These are phyloP conservation scores for Oidiodendron maius DNA, from an alignment of 495 filamentous ascomycete species.

Conservation along the genomic window DNA sequence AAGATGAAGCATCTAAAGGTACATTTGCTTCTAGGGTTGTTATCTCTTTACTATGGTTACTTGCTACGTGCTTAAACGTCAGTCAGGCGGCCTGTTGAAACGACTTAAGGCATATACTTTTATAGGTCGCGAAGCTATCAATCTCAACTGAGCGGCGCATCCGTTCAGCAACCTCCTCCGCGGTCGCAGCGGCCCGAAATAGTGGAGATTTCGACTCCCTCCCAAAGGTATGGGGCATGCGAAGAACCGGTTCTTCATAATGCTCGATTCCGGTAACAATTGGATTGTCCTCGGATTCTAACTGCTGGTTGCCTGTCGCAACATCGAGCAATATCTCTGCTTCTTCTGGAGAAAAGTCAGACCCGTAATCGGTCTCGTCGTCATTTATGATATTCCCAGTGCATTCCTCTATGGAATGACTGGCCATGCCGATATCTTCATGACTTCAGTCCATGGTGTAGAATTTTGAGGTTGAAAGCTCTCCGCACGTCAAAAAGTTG, in stretches of 20 bases:
- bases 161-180: constrained; percentile 22
- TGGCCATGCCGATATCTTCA: constrained; percentile 15
- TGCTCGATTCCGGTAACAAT: constrained; percentile 28
- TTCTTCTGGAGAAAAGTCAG: constrained; percentile 63
- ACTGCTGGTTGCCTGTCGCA: constrained; percentile 9
- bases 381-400: constrained; percentile 16
- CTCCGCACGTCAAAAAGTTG: too few species aligned
- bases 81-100: constrained; percentile 43
- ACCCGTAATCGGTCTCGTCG: constrained; percentile 61
- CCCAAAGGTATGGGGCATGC: constrained; percentile 37
- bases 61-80: constrained; percentile 62
- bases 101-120: constrained; percentile 13
- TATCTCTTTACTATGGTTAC: too few species aligned
- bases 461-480: too few species aligned
- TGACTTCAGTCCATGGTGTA: constrained; percentile 18
- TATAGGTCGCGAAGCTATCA: constrained; percentile 42
- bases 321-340: constrained; percentile 32
- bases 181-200: constrained; percentile 31
- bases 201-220: constrained; percentile 30
- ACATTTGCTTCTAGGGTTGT: not conserved
- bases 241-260: constrained; percentile 28
- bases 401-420: constrained; percentile 5
- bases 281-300: constrained; percentile 16
- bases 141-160: constrained; percentile 14
- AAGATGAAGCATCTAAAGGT: not conserved